Base-by-base conservation (phyloP, 352 stramenopile genomes). In the Blastocystis sp. region DNA sequence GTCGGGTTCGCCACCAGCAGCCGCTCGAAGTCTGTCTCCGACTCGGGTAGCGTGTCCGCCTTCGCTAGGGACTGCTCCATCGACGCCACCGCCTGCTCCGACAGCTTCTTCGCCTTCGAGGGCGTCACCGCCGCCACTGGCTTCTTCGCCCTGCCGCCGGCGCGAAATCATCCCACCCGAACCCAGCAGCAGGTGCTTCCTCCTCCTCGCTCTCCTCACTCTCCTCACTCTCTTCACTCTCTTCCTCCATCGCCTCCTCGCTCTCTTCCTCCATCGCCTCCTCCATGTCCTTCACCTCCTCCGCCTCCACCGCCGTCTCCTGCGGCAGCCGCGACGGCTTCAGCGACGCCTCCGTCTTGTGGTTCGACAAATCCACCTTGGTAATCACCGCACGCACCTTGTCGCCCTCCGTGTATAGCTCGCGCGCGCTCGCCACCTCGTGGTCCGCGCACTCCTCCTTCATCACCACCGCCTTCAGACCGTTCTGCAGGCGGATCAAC, bases 11-110 rank as follows among this genome's bases (percentile, higher is more conserved):
- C 60, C 19, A 88, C 64, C 38, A 88, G 41, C n/a, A 78, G n/a
- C 7, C 78, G 64, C 59, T 88, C 78, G 38, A 88, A 88, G 19
- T 79, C 78, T 19, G 60, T 34, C 11, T 78, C 78, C n/a, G 64
- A 79, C 23, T 38, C 78, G 17, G 78, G 78, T 3, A 48, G 38
- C 40, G 67, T n/a, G 0, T 52, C 45, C 23, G 52, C 21, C 21
- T 69, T 38, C 21, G 78, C 78, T 23, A 88, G 59, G 10, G 43
- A 48, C 5, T 45, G 45, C 28, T 88, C 78, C 23, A 60, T 77
- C 17, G 45, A 28, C 38, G 40, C 78, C 14, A 88, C 45, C 0
- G 43, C 53, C 28, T 19, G 28, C 67, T 88, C 67, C 14, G 43
- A 62, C 21, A 88, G 56, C 41, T 77, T 74, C 67, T 53, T 52